Percentiles rank a stretch among this genome's conserved stretches.
These are phyloP conservation scores for Spizellomyces sp. DNA, from an alignment of 192 early-diverging fungal genomes.

Conservation along the genomic window DNA sequence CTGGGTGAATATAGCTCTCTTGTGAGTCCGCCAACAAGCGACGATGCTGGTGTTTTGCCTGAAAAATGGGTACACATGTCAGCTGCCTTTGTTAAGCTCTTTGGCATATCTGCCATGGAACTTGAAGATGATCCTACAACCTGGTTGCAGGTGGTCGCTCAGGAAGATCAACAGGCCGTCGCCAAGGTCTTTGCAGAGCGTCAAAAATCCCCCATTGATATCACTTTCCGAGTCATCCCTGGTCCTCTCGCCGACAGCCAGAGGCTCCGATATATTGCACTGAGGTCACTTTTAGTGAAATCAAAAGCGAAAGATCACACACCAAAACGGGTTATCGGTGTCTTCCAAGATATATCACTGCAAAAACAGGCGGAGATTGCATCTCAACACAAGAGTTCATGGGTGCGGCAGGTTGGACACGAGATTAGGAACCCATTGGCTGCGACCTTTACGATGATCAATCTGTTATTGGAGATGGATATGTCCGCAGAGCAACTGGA, in stretches of 20 bases:
- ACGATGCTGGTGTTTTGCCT: neutral
- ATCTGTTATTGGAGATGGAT: constrained; percentile 27
- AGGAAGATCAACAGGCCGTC: neutral
- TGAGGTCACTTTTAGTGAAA: constrained; percentile 15
- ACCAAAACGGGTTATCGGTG: constrained; percentile 25
- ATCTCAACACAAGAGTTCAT: constrained; percentile 17
- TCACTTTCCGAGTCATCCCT: constrained; percentile 24
- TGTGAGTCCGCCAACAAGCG: neutral
- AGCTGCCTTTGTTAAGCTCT: constrained; percentile 7
- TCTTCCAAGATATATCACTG: constrained; percentile 29
- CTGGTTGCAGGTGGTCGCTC: constrained; percentile 18
- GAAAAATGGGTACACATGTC: neutral
- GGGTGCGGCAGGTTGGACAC: constrained; percentile 36
- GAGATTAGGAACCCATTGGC: constrained; percentile 33
- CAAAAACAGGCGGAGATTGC: constrained; percentile 25
- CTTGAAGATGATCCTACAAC: constrained; percentile 12
- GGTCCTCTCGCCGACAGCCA: neutral
- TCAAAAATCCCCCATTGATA: constrained; percentile 12
- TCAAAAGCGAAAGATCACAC: neutral
- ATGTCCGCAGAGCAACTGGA: constrained; percentile 20
- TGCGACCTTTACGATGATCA: constrained; percentile 32
- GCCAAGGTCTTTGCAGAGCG: neutral
- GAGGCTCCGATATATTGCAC: constrained; percentile 7
- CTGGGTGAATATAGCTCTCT: neutral
- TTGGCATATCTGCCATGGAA: constrained; percentile 12